Evolutionary conservation across 2,329 filamentous ascomycete species (phyloP).

Genomic region (Pseudophaeomoniella oleicola): DNA sequence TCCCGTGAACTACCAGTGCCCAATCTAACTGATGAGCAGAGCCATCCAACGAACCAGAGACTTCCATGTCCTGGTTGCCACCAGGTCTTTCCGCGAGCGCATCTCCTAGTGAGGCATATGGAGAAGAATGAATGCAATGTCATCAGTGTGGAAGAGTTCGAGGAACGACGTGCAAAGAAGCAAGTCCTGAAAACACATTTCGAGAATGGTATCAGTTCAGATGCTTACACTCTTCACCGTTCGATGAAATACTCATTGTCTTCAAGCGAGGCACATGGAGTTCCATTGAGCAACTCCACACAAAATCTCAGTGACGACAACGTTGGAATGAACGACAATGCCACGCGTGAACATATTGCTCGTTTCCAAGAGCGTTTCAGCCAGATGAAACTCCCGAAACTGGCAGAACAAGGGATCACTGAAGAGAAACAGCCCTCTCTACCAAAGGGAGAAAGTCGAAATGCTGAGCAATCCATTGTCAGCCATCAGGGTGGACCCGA

Average conservation of each 20-base stretch:
- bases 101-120: slow-evolving; percentile 37
- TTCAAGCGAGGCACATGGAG: background rate
- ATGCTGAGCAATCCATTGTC: background rate
- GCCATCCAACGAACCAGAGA: slow-evolving; percentile 33
- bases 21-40: slow-evolving; percentile 17
- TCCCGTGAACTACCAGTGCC: slow-evolving; percentile 1
- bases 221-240: background rate
- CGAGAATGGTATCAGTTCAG: slow-evolving; percentile 1
- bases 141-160: slow-evolving; percentile 28
- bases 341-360: background rate
- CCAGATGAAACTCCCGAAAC: background rate
- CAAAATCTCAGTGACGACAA: background rate
- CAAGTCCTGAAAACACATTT: slow-evolving; percentile 25
- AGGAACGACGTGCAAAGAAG: slow-evolving; percentile 35
- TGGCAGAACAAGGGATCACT: background rate
- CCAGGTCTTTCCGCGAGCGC: slow-evolving; percentile 31
- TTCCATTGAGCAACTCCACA: background rate
- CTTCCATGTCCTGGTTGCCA: slow-evolving; percentile 35
- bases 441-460: background rate
- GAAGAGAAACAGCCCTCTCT: background rate
- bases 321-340: no score
- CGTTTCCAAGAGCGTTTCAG: background rate
- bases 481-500: background rate
- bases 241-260: background rate
- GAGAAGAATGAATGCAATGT: slow-evolving; percentile 35